Evolutionary conservation across 768 basidiomycete species (phyloP), one percentile per base, ranked within the genome.

Genomic region (Tricholoma bakamatsutake): DNA sequence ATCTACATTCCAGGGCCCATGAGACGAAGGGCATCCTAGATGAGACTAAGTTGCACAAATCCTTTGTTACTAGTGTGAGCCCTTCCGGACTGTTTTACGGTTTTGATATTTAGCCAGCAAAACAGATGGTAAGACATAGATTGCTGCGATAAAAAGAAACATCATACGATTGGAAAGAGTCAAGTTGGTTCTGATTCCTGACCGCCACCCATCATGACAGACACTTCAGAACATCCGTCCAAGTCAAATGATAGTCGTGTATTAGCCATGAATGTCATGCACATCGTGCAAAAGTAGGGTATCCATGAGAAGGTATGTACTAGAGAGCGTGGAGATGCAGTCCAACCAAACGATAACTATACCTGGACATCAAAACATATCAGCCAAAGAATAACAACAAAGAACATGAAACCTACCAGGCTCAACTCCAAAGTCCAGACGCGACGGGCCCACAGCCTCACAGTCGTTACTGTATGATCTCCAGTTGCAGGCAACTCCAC

Each of bases 401-500:
- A 33, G 12, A 42, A 54, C 43, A 61, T 9, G 31, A 5, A 27
- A 70, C 78, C 61, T 62, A 98, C 94, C 78, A 98, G 74, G 69
- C 92, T 94, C 56, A 98, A 79, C 75, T 99, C 97, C 55, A 99
- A 77, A 9, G 97, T 99, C 97, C 97, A 99, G 13, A 99, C 97
- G 56, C 97, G 77, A 56, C 97, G 82, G 17, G 96, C 94, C 96
- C 97, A 98, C 46, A 99, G 79, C 72, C 98, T 98, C 62, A 95
- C 81, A 9, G 70, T 73, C 63, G 80, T 75, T 8, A 79, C 73
- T 6, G 78, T 65, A 50, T 81, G 71, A 35, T 78, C 78, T 4
- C 75, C 83, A 1, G 75, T 67, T 4, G 79, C 76, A 7, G 88
- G 83, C 42, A 98, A 67, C 53, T 97, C 90, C 17, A 96, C 84